A percentile compares a stretch with the other conserved stretches of the same genome.
phyloP scores from a whole-genome alignment of 257 asterid genomes.

The Solanum sitiens region DNA sequence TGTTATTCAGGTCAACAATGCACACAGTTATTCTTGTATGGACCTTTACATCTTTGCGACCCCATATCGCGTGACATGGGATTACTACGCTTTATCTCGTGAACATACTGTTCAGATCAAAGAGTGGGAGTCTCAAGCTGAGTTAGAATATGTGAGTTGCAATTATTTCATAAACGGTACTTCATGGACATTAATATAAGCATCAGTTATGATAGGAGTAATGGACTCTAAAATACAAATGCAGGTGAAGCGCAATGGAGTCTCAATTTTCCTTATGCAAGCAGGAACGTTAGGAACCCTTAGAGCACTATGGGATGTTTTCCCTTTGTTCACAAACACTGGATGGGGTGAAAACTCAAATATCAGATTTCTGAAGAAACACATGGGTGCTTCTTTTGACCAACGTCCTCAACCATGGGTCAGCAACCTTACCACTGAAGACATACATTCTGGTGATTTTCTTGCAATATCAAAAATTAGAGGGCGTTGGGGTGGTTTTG shows the following conservation, averaged over 20 bases:
- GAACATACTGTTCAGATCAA: constrained; percentile 71
- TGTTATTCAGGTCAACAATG: constrained; percentile 42
- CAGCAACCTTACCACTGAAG: constrained; percentile 41
- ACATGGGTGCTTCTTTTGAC: constrained; percentile 73
- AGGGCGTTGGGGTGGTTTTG: constrained; percentile 93
- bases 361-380: constrained; percentile 64
- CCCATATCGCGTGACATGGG: constrained; percentile 91
- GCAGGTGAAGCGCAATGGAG: constrained; percentile 66
- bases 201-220: background rate
- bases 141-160: constrained; percentile 63
- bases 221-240: background rate
- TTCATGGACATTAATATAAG: background rate
- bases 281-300: constrained; percentile 79
- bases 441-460: constrained; percentile 80
- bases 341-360: constrained; percentile 77
- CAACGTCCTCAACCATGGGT: constrained; percentile 84
- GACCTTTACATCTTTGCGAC: constrained; percentile 82
- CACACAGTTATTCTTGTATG: constrained; percentile 87
- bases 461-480: constrained; percentile 70
- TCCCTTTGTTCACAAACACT: constrained; percentile 70
- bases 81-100: constrained; percentile 60
- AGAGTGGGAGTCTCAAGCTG: constrained; percentile 76
- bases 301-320: constrained; percentile 71
- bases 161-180: background rate
- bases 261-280: constrained; percentile 77